A percentile compares a stretch with the other conserved stretches of the same genome.
phyloP scores from a whole-genome alignment of 768 basidiomycete species.

The Boletus insuetus region DNA sequence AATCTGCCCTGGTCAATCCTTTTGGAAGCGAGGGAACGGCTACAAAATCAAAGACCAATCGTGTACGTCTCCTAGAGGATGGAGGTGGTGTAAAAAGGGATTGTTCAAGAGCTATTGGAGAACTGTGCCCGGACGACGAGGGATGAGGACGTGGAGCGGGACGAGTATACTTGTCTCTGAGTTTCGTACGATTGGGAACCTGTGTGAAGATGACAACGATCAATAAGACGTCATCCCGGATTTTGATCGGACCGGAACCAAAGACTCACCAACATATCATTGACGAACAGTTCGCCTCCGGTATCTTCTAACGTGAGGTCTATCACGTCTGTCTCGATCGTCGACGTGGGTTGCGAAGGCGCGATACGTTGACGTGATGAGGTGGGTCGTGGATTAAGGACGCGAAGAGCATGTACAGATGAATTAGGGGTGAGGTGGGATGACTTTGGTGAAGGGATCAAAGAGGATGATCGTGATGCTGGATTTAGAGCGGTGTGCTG shows the following conservation, averaged over 20 bases:
- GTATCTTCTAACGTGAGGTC: constrained; percentile 25
- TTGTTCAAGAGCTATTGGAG: constrained; percentile 8
- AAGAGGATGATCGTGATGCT: background rate
- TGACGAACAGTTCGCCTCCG: constrained; percentile 14
- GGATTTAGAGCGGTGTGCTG: constrained; percentile 5
- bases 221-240: constrained; percentile 1
- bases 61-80: constrained; percentile 7
- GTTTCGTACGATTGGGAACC: background rate
- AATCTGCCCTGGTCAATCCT: constrained; percentile 20
- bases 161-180: background rate
- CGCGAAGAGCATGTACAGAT: constrained; percentile 5
- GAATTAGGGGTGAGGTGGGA: constrained; percentile 4
- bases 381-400: background rate
- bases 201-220: background rate
- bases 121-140: background rate
- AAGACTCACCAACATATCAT: constrained; percentile 19
- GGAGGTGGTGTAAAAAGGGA: constrained; percentile 33
- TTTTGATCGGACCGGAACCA: background rate
- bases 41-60: constrained; percentile 15
- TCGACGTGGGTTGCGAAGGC: background rate
- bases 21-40: constrained; percentile 22
- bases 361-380: background rate
- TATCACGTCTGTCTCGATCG: constrained; percentile 11
- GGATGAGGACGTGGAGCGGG: constrained; percentile 6
- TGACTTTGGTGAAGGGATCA: background rate